phyloP scores from a whole-genome alignment of 2,329 filamentous ascomycete species.

The Sarocladium kiliense region DNA sequence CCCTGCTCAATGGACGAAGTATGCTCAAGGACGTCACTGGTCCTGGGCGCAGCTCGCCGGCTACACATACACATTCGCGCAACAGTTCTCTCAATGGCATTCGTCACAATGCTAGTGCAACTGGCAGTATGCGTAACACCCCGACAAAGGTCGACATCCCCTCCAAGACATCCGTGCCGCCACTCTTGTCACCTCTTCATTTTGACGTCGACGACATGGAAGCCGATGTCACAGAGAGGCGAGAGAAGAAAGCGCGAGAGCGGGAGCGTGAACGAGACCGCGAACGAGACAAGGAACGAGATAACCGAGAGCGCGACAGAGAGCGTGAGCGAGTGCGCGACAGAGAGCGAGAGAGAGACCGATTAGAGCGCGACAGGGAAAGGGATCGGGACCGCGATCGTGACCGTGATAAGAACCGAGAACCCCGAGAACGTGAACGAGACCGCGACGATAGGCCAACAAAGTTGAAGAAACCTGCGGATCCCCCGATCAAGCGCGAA shows the following conservation, averaged over 20 bases:
- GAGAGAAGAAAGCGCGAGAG: constrained; percentile 17
- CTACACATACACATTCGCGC: constrained; percentile 33
- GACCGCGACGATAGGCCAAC: constrained; percentile 20
- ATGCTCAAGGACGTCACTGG: constrained; percentile 24
- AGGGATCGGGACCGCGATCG: constrained; percentile 22
- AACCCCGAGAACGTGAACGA: constrained; percentile 25
- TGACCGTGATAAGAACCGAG: background rate
- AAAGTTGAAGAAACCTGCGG: constrained; percentile 25
- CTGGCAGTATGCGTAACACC: constrained; percentile 25
- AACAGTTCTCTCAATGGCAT: constrained; percentile 38
- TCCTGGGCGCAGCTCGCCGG: constrained; percentile 20
- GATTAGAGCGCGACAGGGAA: constrained; percentile 25
- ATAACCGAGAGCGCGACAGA: constrained; percentile 11
- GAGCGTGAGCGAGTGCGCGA: background rate
- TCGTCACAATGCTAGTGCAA: constrained; percentile 23
- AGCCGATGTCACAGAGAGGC: constrained; percentile 17
- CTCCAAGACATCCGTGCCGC: constrained; percentile 40
- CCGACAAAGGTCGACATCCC: constrained; percentile 33
- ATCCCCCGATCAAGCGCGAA: constrained; percentile 30
- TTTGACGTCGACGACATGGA: constrained; percentile 39
- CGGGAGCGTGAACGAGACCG: constrained; percentile 10
- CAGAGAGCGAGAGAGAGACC: background rate
- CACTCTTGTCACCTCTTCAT: constrained; percentile 47
- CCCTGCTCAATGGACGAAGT: constrained; percentile 31
- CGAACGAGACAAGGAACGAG: constrained; percentile 12